These are phyloP conservation scores for Leccinum solheimii DNA, from an alignment of 1,284 basidiomycete species.

Conservation along the genomic window DNA sequence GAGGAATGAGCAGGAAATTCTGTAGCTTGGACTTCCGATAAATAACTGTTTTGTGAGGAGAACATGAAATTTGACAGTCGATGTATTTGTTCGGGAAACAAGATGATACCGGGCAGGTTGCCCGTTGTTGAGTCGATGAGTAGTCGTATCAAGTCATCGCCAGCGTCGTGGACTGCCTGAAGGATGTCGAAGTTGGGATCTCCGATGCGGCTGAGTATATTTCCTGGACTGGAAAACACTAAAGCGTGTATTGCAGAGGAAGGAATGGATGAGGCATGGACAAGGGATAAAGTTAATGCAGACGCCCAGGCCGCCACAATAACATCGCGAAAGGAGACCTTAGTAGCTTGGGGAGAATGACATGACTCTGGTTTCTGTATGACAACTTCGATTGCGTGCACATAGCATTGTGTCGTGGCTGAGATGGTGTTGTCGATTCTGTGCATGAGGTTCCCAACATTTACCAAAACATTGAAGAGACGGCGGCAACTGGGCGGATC, in stretches of 20 bases:
- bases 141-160: slow-evolving; percentile 33
- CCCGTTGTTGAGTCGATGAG: slow-evolving; percentile 38
- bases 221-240: slow-evolving; percentile 19
- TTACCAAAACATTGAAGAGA: slow-evolving; percentile 37
- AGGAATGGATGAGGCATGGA: slow-evolving; percentile 19
- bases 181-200: slow-evolving; percentile 36
- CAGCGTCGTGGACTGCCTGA: slow-evolving; percentile 36
- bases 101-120: slow-evolving; percentile 44
- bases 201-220: slow-evolving; percentile 26
- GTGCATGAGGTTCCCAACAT: slow-evolving; percentile 39
- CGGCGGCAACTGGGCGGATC: slow-evolving; percentile 31
- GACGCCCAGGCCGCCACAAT: slow-evolving; percentile 38
- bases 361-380: slow-evolving; percentile 31
- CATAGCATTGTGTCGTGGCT: slow-evolving; percentile 38
- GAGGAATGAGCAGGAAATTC: slow-evolving; percentile 24
- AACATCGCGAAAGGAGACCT: slow-evolving; percentile 36
- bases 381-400: slow-evolving; percentile 38
- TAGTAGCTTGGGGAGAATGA: slow-evolving; percentile 17
- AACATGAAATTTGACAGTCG: slow-evolving; percentile 41
- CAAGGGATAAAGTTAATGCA: slow-evolving; percentile 28
- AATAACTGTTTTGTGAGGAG: slow-evolving; percentile 35
- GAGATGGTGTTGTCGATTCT: slow-evolving; percentile 33
- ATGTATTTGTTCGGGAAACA: slow-evolving; percentile 45
- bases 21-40: slow-evolving; percentile 39
- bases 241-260: slow-evolving; percentile 19